phyloP scores from a whole-genome alignment of 2,329 filamentous ascomycete genomes.

The Eurotiales sp. region DNA sequence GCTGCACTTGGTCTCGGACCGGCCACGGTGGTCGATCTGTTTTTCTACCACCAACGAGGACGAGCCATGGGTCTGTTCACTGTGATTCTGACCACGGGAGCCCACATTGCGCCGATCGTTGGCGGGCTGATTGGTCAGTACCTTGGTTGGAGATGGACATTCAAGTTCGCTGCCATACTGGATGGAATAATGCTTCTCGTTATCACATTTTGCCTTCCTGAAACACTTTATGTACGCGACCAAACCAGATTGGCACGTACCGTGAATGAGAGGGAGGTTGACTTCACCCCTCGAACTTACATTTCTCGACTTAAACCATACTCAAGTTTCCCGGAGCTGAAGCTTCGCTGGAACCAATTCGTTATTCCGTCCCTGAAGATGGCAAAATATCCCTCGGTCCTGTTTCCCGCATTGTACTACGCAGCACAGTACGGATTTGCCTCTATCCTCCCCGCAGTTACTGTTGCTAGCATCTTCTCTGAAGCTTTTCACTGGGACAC shows the following conservation, averaged over 20 bases:
- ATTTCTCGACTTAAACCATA: not conserved
- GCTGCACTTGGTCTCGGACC: slow-evolving; percentile 7
- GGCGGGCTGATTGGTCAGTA: not conserved
- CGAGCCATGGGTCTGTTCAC: slow-evolving; percentile 6
- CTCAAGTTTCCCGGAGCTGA: not conserved
- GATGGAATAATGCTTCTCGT: not conserved
- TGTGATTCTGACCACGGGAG: slow-evolving; percentile 7
- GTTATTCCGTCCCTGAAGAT: not conserved
- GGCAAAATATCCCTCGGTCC: slow-evolving; percentile 1
- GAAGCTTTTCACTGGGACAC: slow-evolving; percentile 1
- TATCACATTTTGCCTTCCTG: not conserved
- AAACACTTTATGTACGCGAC: not conserved
- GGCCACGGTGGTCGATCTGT: slow-evolving; percentile 2
- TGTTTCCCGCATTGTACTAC: not conserved
- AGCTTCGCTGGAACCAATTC: slow-evolving; percentile 3
- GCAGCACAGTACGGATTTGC: slow-evolving; percentile 4
- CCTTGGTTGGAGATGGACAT: not conserved
- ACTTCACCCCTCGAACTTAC: not conserved
- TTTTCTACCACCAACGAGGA: slow-evolving; percentile 9
- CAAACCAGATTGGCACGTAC: not conserved
- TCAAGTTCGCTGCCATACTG: slow-evolving; percentile 4
- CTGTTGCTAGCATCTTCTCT: slow-evolving; percentile 1
- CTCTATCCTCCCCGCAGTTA: slow-evolving; percentile 1
- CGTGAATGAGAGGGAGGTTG: not conserved
- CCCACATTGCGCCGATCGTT: slow-evolving; percentile 5